Base-by-base conservation (phyloP, 2,329 filamentous ascomycete genomes). In the Stenocarpella maydis region DNA sequence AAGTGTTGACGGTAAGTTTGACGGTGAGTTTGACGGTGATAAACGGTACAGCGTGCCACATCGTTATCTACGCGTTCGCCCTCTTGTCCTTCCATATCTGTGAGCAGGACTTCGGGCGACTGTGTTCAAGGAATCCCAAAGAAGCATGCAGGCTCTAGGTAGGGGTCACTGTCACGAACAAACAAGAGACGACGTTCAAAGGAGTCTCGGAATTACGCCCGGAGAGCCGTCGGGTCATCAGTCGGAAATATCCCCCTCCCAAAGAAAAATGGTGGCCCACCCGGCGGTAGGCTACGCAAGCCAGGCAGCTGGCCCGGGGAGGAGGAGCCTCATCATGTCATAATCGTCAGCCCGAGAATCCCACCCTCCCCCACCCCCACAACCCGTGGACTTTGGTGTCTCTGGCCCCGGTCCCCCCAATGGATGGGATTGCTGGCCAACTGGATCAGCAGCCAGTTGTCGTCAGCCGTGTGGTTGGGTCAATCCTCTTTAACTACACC, bases 251-350 rank as follows among this genome's bases (percentile, higher is more conserved):
- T 47, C n/a, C 43, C n/a, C n/a, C n/a, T n/a, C n/a, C n/a, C n/a
- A n/a, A n/a, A n/a, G n/a, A n/a, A n/a, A n/a, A n/a, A n/a, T n/a
- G n/a, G n/a, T n/a, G n/a, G n/a, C n/a, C n/a, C n/a, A n/a, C n/a
- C 3, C 52, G 34, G 53, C 14, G 34, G n/a, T 37, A 55, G 53
- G 53, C 53, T 37, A 55, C 34, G 53, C 53, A 55, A 37, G 34
- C 34, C 53, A 55, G 52, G 19, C 53, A 39, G 34, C 53, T 28
- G 12, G 31, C 34, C 5, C 31, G 4, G 8, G 4, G 4, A 4
- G 26, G 28, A 49, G n/a, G 37, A 58, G 54, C 54, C 54, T 43
- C 54, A 58, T 58, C 54, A 58, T 39, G 41, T 58, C 54, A 58
- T 28, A 43, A 37, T 28, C 37, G 15, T 58, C 21, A 49, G 12